These are phyloP conservation scores for Spirogloea muscicola DNA, from an alignment of 139 green algal genomes.

Conservation along the genomic window DNA sequence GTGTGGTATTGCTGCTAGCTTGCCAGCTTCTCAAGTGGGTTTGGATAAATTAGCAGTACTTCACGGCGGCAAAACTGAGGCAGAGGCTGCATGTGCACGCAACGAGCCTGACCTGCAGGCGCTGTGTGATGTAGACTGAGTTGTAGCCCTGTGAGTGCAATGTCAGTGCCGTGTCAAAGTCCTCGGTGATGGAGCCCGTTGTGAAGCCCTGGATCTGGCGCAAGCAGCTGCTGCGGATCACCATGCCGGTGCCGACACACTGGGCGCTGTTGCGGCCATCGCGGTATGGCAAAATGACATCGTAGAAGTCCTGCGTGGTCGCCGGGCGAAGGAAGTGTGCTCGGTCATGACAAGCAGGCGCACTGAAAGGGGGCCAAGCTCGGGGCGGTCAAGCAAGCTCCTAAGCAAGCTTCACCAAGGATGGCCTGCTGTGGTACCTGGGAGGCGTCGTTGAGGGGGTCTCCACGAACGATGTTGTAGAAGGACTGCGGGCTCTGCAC, in stretches of 20 bases:
- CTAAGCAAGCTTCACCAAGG: no score
- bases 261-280: constrained; percentile 25
- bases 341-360: no score
- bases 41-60: no score
- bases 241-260: constrained; percentile 33
- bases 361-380: no score
- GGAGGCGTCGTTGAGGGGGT: constrained; percentile 33
- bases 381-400: no score
- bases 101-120: no score
- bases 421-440: no score
- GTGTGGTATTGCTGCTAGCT: no score
- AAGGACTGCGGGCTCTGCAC: constrained; percentile 44
- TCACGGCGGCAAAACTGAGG: no score
- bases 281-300: constrained; percentile 36
- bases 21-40: no score
- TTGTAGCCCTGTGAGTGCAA: constrained; percentile 27
- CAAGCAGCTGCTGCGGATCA: constrained; percentile 16
- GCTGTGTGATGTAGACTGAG: constrained; percentile 27
- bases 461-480: constrained; percentile 41
- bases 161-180: constrained; percentile 38
- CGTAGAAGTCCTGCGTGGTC: constrained; percentile 44
- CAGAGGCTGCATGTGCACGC: no score
- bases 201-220: constrained; percentile 18
- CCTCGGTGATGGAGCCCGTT: constrained; percentile 38
- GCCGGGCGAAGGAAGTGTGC: no score